Percentiles rank a stretch among this genome's conserved stretches.
Conservation (phyloP, 495 filamentous ascomycete genomes). For the Neurospora discreta region DNA sequence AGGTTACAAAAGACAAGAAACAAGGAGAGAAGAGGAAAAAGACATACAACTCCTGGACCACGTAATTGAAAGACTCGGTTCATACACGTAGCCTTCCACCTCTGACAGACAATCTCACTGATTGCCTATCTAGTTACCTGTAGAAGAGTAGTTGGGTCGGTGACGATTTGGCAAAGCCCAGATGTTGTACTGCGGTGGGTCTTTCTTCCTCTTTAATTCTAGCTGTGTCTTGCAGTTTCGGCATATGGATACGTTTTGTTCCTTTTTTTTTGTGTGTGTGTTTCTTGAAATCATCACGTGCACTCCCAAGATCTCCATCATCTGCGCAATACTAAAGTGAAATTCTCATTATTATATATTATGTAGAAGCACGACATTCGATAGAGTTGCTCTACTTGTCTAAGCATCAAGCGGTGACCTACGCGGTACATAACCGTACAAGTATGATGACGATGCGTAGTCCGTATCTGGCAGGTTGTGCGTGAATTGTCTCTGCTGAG, state of each 20-base stretch:
- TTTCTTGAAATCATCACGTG: not conserved
- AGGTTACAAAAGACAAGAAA: not conserved
- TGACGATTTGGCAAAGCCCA: slow-evolving; percentile 27
- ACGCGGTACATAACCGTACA: not conserved
- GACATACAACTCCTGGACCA: not conserved
- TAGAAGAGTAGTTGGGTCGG: too few species aligned
- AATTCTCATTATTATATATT: not conserved
- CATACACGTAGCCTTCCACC: not conserved
- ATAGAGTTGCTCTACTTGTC: not conserved
- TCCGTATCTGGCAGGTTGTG: not conserved
- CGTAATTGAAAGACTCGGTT: not conserved
- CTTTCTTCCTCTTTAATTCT: slow-evolving; percentile 1
- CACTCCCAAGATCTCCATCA: not conserved
- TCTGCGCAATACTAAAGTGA: not conserved
- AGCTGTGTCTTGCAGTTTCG: not conserved
- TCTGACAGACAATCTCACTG: not conserved
- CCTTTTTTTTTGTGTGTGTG: not conserved
- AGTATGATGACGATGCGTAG: not conserved
- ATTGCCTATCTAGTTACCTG: slow-evolving; percentile 24
- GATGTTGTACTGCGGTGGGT: slow-evolving; percentile 12
- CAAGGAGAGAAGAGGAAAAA: too few species aligned
- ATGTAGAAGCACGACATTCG: not conserved
- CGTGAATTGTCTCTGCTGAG: not conserved
- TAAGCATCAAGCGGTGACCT: not conserved
- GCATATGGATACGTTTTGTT: not conserved